Conservation (phyloP, 2,329 filamentous ascomycete genomes). For the Sporothrix pseudoabietina region DNA sequence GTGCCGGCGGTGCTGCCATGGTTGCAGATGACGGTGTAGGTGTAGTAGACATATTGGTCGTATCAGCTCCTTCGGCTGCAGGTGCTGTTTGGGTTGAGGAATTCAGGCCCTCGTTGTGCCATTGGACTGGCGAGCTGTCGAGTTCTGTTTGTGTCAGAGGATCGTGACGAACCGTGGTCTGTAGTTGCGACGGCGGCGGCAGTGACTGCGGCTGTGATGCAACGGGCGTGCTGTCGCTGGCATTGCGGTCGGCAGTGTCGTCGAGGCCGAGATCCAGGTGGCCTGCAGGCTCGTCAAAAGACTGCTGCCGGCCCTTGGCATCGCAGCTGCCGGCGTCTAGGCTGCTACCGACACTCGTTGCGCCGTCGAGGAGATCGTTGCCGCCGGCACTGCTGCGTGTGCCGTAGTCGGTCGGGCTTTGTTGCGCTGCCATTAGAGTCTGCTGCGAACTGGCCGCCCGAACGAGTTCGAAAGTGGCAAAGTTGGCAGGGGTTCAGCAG, state of each 20-base stretch:
- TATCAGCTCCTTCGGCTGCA: background rate
- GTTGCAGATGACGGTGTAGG: background rate
- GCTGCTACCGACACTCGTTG: background rate
- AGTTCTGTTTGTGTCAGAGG: background rate
- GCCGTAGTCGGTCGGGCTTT: slow-evolving; percentile 27
- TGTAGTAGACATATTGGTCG: background rate
- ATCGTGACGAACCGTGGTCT: background rate
- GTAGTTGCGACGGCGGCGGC: slow-evolving; percentile 2
- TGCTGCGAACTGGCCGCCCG: slow-evolving; percentile 23
- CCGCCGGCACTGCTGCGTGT: slow-evolving; percentile 18
- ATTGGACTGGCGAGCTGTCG: slow-evolving; percentile 6
- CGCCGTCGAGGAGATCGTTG: slow-evolving; percentile 6
- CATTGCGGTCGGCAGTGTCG: background rate
- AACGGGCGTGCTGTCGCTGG: background rate
- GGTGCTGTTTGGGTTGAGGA: background rate
- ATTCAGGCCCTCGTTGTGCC: background rate
- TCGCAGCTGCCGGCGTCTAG: background rate
- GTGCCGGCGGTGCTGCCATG: background rate
- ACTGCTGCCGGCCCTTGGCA: background rate
- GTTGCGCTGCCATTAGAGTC: slow-evolving; percentile 32
- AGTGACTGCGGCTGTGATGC: slow-evolving; percentile 19
- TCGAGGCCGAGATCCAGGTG: slow-evolving; percentile 20
- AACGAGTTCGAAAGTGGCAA: slow-evolving; percentile 24
- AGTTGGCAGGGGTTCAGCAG: slow-evolving; percentile 20
- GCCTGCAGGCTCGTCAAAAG: slow-evolving; percentile 20